phyloP scores from a whole-genome alignment of 2,329 filamentous ascomycete species.

The Teratosphaeria viscida region DNA sequence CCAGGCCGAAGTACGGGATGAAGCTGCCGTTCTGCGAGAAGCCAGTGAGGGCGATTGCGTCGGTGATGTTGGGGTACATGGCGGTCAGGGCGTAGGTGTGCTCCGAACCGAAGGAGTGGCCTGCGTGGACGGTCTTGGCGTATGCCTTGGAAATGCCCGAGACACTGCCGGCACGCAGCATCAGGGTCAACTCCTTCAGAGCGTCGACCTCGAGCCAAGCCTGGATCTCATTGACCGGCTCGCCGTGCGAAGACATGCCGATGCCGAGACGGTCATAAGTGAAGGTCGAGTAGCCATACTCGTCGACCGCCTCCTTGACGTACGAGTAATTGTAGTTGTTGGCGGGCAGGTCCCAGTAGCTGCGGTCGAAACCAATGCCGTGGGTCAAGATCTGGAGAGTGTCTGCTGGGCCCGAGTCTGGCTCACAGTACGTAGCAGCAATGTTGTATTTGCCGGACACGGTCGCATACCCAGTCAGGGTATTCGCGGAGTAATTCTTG shows the following conservation, averaged over 20 bases:
- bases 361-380: slow-evolving; percentile 46
- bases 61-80: slow-evolving; percentile 42
- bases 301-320: slow-evolving; percentile 43
- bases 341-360: slow-evolving; percentile 52
- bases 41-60: slow-evolving; percentile 52
- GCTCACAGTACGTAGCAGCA: slow-evolving; percentile 51
- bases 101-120: slow-evolving; percentile 54
- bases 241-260: slow-evolving; percentile 47
- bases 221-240: slow-evolving; percentile 52
- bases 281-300: slow-evolving; percentile 49
- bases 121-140: slow-evolving; percentile 46
- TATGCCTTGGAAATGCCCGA: slow-evolving; percentile 30
- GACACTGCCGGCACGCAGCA: slow-evolving; percentile 39
- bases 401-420: slow-evolving; percentile 33
- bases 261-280: slow-evolving; percentile 54
- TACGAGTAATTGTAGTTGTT: slow-evolving; percentile 55
- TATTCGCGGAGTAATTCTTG: slow-evolving; percentile 38
- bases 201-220: slow-evolving; percentile 48
- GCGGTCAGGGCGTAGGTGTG: slow-evolving; percentile 47
- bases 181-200: slow-evolving; percentile 43
- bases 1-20: slow-evolving; percentile 24
- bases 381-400: slow-evolving; percentile 42
- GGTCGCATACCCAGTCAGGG: slow-evolving; percentile 40
- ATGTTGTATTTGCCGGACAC: slow-evolving; percentile 47
- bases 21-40: slow-evolving; percentile 44